Evolutionary conservation across 257 asterid species (phyloP).

Genomic region (Solanum chmielewskii): DNA sequence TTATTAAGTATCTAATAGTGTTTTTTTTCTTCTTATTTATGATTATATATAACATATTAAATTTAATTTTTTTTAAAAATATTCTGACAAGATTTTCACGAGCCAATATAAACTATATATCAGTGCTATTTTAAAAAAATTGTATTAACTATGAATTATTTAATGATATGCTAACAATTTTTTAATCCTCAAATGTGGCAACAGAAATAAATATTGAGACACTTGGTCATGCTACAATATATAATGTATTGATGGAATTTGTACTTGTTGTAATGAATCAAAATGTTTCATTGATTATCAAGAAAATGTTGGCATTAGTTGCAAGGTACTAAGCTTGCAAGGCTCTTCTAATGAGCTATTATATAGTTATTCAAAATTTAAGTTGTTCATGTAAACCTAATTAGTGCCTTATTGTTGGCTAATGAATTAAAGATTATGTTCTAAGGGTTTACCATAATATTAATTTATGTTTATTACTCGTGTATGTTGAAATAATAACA

Average conservation of each 20-base stretch:
- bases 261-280: neutral
- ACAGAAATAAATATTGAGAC: neutral
- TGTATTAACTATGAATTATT: neutral
- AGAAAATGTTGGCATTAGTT: neutral
- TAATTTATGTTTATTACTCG: neutral
- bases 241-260: neutral
- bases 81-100: too few relatives aligned
- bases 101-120: neutral
- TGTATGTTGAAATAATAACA: neutral
- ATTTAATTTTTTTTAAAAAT: too few relatives aligned
- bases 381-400: neutral
- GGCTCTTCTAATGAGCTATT: neutral
- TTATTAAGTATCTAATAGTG: neutral
- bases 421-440: neutral
- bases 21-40: neutral
- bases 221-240: neutral
- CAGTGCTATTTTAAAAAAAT: neutral
- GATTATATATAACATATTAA: too few relatives aligned
- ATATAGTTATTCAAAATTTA: too few relatives aligned
- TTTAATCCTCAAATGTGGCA: neutral
- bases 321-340: neutral
- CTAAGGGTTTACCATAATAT: neutral
- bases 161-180: neutral
- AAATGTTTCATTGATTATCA: neutral
- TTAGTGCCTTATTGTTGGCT: neutral